These are phyloP conservation scores for Oryza rufipogon DNA, from an alignment of 176 grass and related monocot genomes.

Conservation along the genomic window DNA sequence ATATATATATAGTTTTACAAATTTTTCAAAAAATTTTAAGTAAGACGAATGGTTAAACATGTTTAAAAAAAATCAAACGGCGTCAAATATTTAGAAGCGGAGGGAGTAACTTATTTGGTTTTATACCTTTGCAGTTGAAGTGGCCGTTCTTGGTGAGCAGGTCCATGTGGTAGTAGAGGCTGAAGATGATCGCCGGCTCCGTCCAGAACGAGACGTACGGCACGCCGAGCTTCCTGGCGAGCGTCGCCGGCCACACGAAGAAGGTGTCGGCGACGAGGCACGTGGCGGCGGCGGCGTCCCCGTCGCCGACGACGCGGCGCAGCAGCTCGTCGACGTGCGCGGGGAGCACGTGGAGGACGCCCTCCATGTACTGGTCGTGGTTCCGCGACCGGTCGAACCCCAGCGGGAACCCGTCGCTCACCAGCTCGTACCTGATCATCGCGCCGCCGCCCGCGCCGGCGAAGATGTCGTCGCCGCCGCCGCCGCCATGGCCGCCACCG, in stretches of 20 bases:
- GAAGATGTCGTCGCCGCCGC: conserved; percentile 38
- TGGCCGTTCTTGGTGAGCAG: conserved; percentile 58
- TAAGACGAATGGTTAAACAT: too few species aligned
- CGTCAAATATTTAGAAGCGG: too few species aligned
- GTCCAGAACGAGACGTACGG: conserved; percentile 79
- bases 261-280: conserved; percentile 73
- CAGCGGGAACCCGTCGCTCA: conserved; percentile 65
- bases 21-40: too few species aligned
- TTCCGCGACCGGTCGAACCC: conserved; percentile 53
- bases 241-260: conserved; percentile 67
- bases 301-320: conserved; percentile 42
- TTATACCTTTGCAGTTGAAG: conserved; percentile 59
- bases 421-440: conserved; percentile 48
- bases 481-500: too few species aligned
- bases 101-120: too few species aligned
- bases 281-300: conserved; percentile 46
- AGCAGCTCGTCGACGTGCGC: conserved; percentile 74
- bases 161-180: conserved; percentile 67
- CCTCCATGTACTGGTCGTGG: conserved; percentile 67
- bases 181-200: conserved; percentile 69
- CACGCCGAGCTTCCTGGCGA: conserved; percentile 53
- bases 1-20: too few species aligned
- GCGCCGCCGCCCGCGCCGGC: conserved; percentile 11
- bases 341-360: conserved; percentile 54
- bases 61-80: too few species aligned